Evolutionary conservation across 2,329 filamentous ascomycete genomes (phyloP).

Genomic region (Aspergillus sergii): DNA sequence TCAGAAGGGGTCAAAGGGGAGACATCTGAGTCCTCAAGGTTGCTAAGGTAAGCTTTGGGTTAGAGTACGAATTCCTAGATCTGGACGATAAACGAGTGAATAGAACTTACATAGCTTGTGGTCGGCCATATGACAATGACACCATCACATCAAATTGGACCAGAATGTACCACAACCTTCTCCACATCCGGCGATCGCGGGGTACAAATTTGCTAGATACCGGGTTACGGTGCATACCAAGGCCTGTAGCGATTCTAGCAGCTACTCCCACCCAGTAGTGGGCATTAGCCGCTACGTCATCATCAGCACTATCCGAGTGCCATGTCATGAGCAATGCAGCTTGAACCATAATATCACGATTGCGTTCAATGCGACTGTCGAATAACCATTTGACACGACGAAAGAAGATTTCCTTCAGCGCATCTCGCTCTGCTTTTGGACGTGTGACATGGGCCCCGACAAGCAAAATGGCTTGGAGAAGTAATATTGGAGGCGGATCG

Average conservation of each 20-base stretch:
- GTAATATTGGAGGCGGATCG: constrained; percentile 50
- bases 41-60: constrained; percentile 26
- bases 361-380: constrained; percentile 56
- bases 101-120: constrained; percentile 50
- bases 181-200: constrained; percentile 47
- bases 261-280: constrained; percentile 59
- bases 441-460: constrained; percentile 56
- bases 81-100: neutral
- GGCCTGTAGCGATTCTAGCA: constrained; percentile 54
- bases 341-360: constrained; percentile 58
- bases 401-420: constrained; percentile 54
- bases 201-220: constrained; percentile 44
- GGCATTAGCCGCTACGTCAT: constrained; percentile 58
- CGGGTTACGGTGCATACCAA: constrained; percentile 56
- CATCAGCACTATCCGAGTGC: constrained; percentile 56
- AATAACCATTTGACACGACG: constrained; percentile 57
- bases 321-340: constrained; percentile 58
- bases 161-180: constrained; percentile 48
- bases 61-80: neutral
- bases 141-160: constrained; percentile 49
- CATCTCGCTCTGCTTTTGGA: constrained; percentile 43
- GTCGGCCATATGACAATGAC: constrained; percentile 53
- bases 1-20: constrained; percentile 47
- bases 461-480: constrained; percentile 55
- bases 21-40: constrained; percentile 56